Percentiles rank a stretch among this genome's conserved stretches.
Conservation (phyloP, 2,329 filamentous ascomycete species). For the Gliomastix tumulicola region DNA sequence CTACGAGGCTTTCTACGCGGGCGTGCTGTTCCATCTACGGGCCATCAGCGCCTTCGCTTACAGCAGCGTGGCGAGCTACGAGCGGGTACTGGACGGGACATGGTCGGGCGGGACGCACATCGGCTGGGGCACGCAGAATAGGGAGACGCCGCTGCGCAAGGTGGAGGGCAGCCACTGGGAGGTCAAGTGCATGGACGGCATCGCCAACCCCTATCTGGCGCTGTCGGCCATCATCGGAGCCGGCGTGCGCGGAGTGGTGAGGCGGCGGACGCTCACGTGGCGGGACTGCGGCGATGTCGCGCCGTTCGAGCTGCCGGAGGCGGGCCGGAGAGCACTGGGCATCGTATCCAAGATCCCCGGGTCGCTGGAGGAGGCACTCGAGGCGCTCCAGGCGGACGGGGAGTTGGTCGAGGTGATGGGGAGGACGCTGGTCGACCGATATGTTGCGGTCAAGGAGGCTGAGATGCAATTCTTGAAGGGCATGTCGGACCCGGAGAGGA, state of each 20-base stretch:
- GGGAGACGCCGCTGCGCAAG: slow-evolving; percentile 66
- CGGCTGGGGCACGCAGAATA: slow-evolving; percentile 75
- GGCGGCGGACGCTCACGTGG: slow-evolving; percentile 31
- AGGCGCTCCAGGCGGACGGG: slow-evolving; percentile 38
- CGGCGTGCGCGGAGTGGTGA: slow-evolving; percentile 16
- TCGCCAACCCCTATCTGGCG: slow-evolving; percentile 71
- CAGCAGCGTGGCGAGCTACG: slow-evolving; percentile 60
- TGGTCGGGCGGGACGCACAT: slow-evolving; percentile 79
- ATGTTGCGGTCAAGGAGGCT: slow-evolving; percentile 49
- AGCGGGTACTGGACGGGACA: slow-evolving; percentile 57
- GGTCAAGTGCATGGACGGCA: slow-evolving; percentile 68
- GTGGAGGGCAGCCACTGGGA: slow-evolving; percentile 67
- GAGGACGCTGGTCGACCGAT: slow-evolving; percentile 44
- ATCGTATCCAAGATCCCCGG: slow-evolving; percentile 47
- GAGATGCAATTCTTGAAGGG: slow-evolving; percentile 36
- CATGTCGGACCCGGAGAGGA: slow-evolving; percentile 40
- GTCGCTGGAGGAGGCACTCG: slow-evolving; percentile 47
- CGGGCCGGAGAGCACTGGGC: slow-evolving; percentile 42
- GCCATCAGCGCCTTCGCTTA: slow-evolving; percentile 65
- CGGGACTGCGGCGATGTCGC: slow-evolving; percentile 45
- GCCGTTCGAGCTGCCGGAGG: slow-evolving; percentile 39
- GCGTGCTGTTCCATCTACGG: slow-evolving; percentile 58
- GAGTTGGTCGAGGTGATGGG: slow-evolving; percentile 39
- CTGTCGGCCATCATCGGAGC: slow-evolving; percentile 22
- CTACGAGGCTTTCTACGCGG: slow-evolving; percentile 65